A percentile compares a stretch with the other conserved stretches of the same genome.
Conservation (phyloP, 148 eudicot species). For the Fagopyrum esculentum region DNA sequence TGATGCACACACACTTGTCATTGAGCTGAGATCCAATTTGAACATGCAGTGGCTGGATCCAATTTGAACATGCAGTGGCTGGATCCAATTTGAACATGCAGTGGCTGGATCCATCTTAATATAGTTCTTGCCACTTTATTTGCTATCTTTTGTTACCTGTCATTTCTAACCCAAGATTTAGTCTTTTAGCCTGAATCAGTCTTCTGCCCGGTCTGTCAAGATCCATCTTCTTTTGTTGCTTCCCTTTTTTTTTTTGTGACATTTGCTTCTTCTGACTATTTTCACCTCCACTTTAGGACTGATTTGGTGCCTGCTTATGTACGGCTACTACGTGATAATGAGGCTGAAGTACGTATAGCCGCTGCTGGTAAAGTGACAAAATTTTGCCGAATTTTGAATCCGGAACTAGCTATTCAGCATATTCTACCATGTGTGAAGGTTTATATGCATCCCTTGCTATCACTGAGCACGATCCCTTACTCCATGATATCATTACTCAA, state of each 20-base stretch:
- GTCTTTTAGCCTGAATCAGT: no score
- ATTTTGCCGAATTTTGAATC: constrained; percentile 75
- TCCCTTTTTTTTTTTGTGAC: no score
- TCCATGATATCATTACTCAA: not conserved
- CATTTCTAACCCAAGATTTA: no score
- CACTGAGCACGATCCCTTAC: not conserved
- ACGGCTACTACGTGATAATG: constrained; percentile 93
- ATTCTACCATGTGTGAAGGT: constrained; percentile 98
- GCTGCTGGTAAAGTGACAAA: constrained; percentile 98
- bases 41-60: no score
- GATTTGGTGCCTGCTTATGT: constrained; percentile 98
- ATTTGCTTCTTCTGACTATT: not conserved
- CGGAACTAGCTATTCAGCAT: constrained; percentile 84
- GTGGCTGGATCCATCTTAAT: no score
- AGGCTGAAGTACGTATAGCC: constrained; percentile 98
- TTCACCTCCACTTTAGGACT: constrained; percentile 33
- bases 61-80: no score
- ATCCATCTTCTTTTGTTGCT: constrained; percentile 11
- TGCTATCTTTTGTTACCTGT: no score
- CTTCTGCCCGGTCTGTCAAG: no score
- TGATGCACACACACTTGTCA: no score
- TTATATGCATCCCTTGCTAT: not conserved
- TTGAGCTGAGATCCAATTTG: no score
- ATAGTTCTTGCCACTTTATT: no score
- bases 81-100: no score